Evolutionary conservation across 2,329 filamentous ascomycete species (phyloP).

Genomic region (Aspergillus tanneri): DNA sequence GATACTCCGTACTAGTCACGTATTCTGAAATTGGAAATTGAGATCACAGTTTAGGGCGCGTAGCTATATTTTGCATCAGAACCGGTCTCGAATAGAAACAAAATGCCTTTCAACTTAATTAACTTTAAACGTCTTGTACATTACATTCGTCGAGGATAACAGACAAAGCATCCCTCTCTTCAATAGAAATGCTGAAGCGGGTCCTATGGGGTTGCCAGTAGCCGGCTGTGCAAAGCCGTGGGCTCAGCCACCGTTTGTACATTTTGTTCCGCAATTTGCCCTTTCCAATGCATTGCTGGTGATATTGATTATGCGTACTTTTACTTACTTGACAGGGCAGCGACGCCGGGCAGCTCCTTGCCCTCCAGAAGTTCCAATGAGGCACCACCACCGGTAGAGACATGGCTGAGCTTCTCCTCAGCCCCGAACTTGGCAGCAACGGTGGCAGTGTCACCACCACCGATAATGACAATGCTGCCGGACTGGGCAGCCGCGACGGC

Average conservation of each 20-base stretch:
- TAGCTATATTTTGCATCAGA: conserved; percentile 31
- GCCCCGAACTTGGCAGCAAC: conserved; percentile 96
- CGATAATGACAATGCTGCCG: conserved; percentile 97
- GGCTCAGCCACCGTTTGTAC: too few species aligned
- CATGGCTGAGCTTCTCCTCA: conserved; percentile 96
- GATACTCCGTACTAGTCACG: too few species aligned
- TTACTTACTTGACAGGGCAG: conserved; percentile 78
- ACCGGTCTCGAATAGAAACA: conserved; percentile 8
- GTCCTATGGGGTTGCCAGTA: too few species aligned
- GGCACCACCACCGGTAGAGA: conserved; percentile 94
- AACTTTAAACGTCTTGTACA: conserved; percentile 35
- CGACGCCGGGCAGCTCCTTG: conserved; percentile 93
- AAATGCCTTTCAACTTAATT: conserved; percentile 21
- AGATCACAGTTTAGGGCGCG: conserved; percentile 30
- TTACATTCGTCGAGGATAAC: conserved; percentile 25
- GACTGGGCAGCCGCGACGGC: conserved; percentile 75
- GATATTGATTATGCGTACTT: conserved; percentile 3
- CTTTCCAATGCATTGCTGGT: conserved; percentile 2
- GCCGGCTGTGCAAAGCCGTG: too few species aligned
- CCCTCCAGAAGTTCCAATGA: conserved; percentile 95
- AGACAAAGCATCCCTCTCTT: not conserved
- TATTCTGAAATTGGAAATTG: too few species aligned
- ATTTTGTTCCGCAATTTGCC: conserved; percentile 2
- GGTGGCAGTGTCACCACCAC: conserved; percentile 95
- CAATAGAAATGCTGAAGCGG: conserved; percentile 19